These are phyloP conservation scores for Penicillium subrubescens DNA, from an alignment of 495 filamentous ascomycete genomes.

Conservation along the genomic window DNA sequence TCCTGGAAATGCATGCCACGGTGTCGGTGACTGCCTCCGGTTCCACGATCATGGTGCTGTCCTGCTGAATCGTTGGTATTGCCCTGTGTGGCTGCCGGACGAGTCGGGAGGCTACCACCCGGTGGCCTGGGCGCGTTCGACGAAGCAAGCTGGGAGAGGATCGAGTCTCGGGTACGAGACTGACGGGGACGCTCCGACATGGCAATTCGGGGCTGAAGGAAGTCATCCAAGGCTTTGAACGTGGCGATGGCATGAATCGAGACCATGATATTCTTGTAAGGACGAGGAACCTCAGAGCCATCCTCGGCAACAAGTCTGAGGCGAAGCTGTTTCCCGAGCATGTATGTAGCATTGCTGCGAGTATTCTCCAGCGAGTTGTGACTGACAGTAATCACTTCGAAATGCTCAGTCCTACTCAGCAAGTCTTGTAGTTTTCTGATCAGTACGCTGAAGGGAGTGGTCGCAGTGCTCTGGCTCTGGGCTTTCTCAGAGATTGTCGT, in stretches of 20 bases:
- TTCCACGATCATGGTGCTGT: conserved; percentile 26
- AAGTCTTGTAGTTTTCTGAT: conserved; percentile 95
- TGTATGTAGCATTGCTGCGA: conserved; percentile 87
- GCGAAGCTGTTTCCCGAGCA: conserved; percentile 94
- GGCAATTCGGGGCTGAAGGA: conserved; percentile 86
- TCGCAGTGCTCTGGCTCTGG: conserved; percentile 63
- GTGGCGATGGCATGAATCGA: conserved; percentile 98
- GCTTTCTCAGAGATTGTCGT: conserved; percentile 61
- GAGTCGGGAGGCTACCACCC: conserved; percentile 26
- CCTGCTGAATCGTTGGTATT: conserved; percentile 34
- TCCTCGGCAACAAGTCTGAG: conserved; percentile 90
- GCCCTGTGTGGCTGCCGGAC: conserved; percentile 27
- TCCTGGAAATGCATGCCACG: conserved; percentile 52
- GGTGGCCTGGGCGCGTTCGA: conserved; percentile 32
- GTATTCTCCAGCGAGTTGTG: conserved; percentile 91
- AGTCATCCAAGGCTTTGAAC: conserved; percentile 96
- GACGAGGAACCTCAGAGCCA: conserved; percentile 79
- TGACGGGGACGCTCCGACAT: conserved; percentile 77
- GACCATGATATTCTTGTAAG: conserved; percentile 92
- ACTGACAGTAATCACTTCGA: conserved; percentile 94
- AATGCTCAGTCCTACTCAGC: conserved; percentile 94
- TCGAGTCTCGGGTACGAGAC: conserved; percentile 65
- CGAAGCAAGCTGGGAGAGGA: conserved; percentile 62
- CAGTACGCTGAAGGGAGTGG: conserved; percentile 87
- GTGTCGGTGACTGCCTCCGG: conserved; percentile 53